Evolutionary conservation across 352 stramenopile genomes (phyloP).

Genomic region (Phytophthora pistaciae): DNA sequence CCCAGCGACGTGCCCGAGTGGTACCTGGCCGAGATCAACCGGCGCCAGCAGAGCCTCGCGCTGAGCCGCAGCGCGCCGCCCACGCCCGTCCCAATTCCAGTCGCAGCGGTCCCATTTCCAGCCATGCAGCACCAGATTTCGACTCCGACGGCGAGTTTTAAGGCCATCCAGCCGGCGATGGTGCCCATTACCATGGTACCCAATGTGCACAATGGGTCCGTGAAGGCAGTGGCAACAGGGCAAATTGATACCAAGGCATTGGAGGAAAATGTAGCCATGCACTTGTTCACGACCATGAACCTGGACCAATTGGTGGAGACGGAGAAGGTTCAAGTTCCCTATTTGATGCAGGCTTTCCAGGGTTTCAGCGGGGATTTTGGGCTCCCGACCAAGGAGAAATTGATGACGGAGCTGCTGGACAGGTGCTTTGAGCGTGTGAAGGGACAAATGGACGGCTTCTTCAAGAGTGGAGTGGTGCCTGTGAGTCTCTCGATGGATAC

Average conservation of each 20-base stretch:
- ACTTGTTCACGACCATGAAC: constrained; percentile 39
- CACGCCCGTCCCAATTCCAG: background rate
- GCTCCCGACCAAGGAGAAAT: constrained; percentile 24
- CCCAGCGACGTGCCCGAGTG: constrained; percentile 53
- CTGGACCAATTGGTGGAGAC: constrained; percentile 21
- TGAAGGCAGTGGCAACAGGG: background rate
- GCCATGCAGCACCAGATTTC: constrained; percentile 18
- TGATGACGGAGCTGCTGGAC: constrained; percentile 44
- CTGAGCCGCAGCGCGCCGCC: background rate
- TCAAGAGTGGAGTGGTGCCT: constrained; percentile 36
- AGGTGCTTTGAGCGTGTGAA: constrained; percentile 39
- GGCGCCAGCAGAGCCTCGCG: constrained; percentile 30
- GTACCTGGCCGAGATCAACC: constrained; percentile 54
- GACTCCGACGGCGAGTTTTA: constrained; percentile 12
- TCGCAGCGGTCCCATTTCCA: constrained; percentile 9
- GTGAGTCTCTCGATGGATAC: constrained; percentile 34
- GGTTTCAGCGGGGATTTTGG: background rate
- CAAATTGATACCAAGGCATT: constrained; percentile 19
- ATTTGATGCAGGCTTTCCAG: constrained; percentile 25
- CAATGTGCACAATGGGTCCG: background rate
- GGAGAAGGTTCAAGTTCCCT: constrained; percentile 17
- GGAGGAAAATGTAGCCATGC: constrained; percentile 44
- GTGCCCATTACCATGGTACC: constrained; percentile 1
- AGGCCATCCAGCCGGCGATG: constrained; percentile 25
- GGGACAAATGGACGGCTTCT: constrained; percentile 26